Evolutionary conservation across 2,329 filamentous ascomycete species (phyloP), one percentile per base, ranked within the genome.

Genomic region (Penicillium verrucosum): DNA sequence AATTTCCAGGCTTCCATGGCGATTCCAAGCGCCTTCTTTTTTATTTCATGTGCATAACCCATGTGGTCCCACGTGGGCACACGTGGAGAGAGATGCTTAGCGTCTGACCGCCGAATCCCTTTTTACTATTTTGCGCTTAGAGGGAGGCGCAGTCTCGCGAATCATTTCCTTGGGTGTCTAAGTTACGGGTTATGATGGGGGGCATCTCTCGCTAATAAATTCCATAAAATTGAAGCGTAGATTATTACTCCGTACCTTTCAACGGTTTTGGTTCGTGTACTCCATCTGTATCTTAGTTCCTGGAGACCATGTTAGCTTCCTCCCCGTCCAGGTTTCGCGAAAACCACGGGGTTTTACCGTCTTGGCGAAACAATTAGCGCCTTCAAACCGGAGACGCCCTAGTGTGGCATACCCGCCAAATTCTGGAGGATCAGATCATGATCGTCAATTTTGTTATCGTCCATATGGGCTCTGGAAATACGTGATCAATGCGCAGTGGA

Each of bases 51-150:
- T 63, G 66, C 67, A 64, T 62, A 51, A 60, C 53, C 65, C 66
- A 70, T 69, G 69, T 65, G 57, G 67, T 65, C 62, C 67, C 70
- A 73, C 70, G 70, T 73, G 70, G 61, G 62, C 61, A 61, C 70
- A 72, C 70, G 70, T 72, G 70, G 70, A 65, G 61, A 61, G 70
- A 65, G 61, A 62, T 62, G 50, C 37, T 51, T 54, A 56, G 46
- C 50, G 59, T 49, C 60, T 60, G 56, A 59, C 58, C 62, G 60
- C 53, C 45, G 52, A 55, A 27, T 45, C 42, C 36, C n/a, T 21
- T 46, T n/a, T 52, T 42, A 56, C 50, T 64, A 36, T 37, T 52
- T 45, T 57, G 49, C 47, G 53, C 32, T 34, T 57, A 56, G 54
- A 56, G 48, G 41, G 54, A 51, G 54, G 54, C 54, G 54, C 54